Percentiles rank a stretch among this genome's conserved stretches.
These are phyloP conservation scores for Citrus reticulata DNA, from an alignment of 345 rosid genomes.

Conservation along the genomic window DNA sequence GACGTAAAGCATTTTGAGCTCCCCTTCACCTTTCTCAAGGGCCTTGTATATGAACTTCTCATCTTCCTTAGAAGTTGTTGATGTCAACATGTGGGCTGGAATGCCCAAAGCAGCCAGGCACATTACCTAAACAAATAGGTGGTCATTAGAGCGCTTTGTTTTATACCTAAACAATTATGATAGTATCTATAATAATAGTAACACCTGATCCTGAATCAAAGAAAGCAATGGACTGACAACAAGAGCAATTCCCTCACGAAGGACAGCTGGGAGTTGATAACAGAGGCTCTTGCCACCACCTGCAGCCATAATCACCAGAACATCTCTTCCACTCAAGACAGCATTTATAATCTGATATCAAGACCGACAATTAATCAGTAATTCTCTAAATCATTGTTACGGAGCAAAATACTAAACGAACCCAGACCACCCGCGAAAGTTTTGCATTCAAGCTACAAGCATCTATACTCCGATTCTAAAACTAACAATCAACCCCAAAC, in stretches of 20 bases:
- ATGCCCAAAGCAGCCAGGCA: constrained; percentile 83
- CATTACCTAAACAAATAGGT: constrained; percentile 64
- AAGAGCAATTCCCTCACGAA: constrained; percentile 65
- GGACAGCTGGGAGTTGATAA: constrained; percentile 90
- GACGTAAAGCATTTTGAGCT: constrained; percentile 76
- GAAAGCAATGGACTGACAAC: constrained; percentile 95
- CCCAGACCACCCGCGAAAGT: background rate
- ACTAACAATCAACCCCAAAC: background rate
- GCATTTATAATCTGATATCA: constrained; percentile 21
- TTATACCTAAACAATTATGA: background rate
- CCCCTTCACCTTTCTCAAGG: constrained; percentile 86
- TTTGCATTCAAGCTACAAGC: background rate
- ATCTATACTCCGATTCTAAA: background rate
- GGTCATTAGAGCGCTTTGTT: background rate
- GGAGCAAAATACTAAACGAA: too few species aligned
- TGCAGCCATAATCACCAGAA: constrained; percentile 93
- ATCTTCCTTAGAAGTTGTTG: constrained; percentile 77
- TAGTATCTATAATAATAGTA: background rate
- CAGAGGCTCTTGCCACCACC: constrained; percentile 99
- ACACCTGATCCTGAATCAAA: constrained; percentile 92
- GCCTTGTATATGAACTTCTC: constrained; percentile 90
- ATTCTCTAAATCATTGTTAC: background rate
- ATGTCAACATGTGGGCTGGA: constrained; percentile 82
- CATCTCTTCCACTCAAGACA: constrained; percentile 77
- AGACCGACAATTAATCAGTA: background rate